Base-by-base conservation (phyloP, 805 yeast genomes). In the Metschnikowia noctiluminum region DNA sequence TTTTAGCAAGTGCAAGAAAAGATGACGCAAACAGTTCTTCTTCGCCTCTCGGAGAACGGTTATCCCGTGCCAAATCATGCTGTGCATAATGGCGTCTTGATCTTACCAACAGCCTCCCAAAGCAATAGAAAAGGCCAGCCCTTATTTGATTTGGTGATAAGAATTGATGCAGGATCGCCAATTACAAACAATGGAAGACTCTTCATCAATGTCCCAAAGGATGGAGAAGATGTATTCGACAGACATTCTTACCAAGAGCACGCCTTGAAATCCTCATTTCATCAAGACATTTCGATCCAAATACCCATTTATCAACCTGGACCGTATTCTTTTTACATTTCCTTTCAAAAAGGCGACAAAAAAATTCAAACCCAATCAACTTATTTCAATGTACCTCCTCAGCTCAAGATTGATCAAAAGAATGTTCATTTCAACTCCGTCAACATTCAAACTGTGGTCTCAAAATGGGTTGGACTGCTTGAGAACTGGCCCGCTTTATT, bases 381-480 rank as follows among this genome's bases (percentile, higher is more conserved):
- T 66, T 83, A 84, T 64, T 88, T 92, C 65, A 84, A 82, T 30
- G 96, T 86, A 11, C 89, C 91, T 1, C 95, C 97, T 3, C 80
- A 83, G 12, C 74, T 92, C 49, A 69, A 71, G 38, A 70, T 88
- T 48, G 74, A 78, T 41, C 81, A 71, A 38, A 62, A 73, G 14
- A 81, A 76, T 55, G 58, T 91, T 30, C 85, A 92, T 1, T 77
- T 91, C 61, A 88, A 91, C 61, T 78, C 91, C 8, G 78, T 92
- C 52, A 85, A 88, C 42, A 72, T 92, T 62, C 94, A 91, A 65
- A 81, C 96, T 0, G 83, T 94, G 37, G 80, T 92, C 4, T 88
- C 97, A 36, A 92, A 92, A 69, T 89, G 97, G 92, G 80, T 91
- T 69, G 97, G 97, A 1, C 77, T 80, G 1, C 63, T 75, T 32